phyloP scores from a whole-genome alignment of 75 land plant species.

The Picea glauca region DNA sequence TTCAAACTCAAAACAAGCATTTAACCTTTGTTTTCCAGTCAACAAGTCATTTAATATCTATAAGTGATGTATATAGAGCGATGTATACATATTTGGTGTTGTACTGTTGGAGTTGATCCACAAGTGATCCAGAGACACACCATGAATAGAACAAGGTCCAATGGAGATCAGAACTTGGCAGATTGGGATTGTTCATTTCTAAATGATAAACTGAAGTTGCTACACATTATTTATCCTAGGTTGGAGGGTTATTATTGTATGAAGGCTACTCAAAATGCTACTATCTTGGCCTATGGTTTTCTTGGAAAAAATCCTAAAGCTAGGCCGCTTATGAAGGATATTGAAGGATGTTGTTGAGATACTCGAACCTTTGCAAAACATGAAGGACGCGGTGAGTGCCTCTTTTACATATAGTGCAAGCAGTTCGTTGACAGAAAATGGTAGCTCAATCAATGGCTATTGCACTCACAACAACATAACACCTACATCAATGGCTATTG shows the following conservation, averaged over 20 bases:
- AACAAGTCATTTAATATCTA: no score
- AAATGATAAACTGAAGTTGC: slow-evolving; percentile 22
- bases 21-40: no score
- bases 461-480: neutral
- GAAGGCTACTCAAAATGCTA: slow-evolving; percentile 32
- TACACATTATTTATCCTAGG: slow-evolving; percentile 30
- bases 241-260: slow-evolving; percentile 29
- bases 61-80: no score
- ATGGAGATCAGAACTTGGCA: slow-evolving; percentile 14
- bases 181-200: slow-evolving; percentile 35
- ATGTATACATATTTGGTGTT: no score
- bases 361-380: slow-evolving; percentile 23
- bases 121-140: no score
- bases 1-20: no score
- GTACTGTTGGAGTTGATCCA: no score
- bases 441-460: neutral
- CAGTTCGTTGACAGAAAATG: neutral
- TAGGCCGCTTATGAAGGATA: slow-evolving; percentile 31
- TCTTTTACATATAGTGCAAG: slow-evolving; percentile 9
- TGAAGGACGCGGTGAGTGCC: slow-evolving; percentile 13
- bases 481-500: neutral
- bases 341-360: slow-evolving; percentile 19
- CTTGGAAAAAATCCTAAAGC: slow-evolving; percentile 17
- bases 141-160: no score
- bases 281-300: slow-evolving; percentile 28